phyloP scores from a whole-genome alignment of 345 rosid species.

The Anastatica hierochuntica region DNA sequence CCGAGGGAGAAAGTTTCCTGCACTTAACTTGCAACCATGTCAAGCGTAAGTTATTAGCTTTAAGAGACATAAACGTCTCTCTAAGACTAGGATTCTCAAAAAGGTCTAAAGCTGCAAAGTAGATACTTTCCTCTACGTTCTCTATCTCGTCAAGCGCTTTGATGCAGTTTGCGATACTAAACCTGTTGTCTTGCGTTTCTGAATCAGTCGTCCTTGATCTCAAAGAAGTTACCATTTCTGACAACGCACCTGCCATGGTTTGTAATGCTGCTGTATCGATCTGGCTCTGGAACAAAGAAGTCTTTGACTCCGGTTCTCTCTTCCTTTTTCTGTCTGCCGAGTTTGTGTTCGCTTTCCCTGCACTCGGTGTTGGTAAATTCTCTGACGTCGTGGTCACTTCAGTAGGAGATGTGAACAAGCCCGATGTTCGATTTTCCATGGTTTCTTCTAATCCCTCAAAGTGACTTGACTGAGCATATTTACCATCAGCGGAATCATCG shows the following conservation, averaged over 20 bases:
- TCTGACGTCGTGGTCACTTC: not conserved
- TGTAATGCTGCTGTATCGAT: slow-evolving; percentile 32
- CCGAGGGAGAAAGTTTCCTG: slow-evolving; percentile 3
- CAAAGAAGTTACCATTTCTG: slow-evolving; percentile 45
- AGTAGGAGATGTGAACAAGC: not conserved
- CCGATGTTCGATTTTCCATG: slow-evolving; percentile 19
- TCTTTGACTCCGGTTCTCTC: slow-evolving; percentile 29
- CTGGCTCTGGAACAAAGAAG: slow-evolving; percentile 19
- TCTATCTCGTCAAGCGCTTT: slow-evolving; percentile 54
- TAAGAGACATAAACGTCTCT: slow-evolving; percentile 55
- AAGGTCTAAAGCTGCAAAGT: slow-evolving; percentile 58
- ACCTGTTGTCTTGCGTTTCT: slow-evolving; percentile 26
- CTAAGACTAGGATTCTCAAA: slow-evolving; percentile 51
- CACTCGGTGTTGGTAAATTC: not conserved
- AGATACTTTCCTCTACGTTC: slow-evolving; percentile 41
- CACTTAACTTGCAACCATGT: slow-evolving; percentile 58
- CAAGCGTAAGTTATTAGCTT: slow-evolving; percentile 30
- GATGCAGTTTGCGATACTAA: slow-evolving; percentile 54
- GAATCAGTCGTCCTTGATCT: slow-evolving; percentile 28
- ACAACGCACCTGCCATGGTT: slow-evolving; percentile 50
- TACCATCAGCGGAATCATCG: slow-evolving; percentile 57
- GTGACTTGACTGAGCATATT: slow-evolving; percentile 86
- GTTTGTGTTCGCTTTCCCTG: not conserved
- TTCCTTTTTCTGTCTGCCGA: slow-evolving; percentile 30
- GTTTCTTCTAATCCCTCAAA: slow-evolving; percentile 63